A percentile compares a stretch with the other conserved stretches of the same genome.
phyloP scores from a whole-genome alignment of 768 basidiomycete species.

The Auricularia auricula-judae region DNA sequence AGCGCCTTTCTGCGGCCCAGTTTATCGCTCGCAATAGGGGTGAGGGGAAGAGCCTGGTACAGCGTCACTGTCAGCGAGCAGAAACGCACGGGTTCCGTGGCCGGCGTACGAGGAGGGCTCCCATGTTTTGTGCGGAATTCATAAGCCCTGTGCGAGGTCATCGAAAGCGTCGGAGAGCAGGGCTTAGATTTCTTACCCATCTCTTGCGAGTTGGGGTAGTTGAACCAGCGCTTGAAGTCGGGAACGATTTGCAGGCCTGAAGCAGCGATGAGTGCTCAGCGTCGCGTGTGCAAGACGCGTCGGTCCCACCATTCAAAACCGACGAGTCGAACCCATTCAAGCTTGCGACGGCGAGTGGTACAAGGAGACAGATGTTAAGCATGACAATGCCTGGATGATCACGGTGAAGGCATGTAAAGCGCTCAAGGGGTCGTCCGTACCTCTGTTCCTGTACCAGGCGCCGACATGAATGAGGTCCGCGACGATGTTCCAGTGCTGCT shows the following conservation, averaged over 20 bases:
- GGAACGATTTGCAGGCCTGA: conserved; percentile 58
- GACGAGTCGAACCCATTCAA: conserved; percentile 63
- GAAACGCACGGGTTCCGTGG: not conserved
- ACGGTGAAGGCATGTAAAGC: not conserved
- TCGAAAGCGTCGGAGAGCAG: not conserved
- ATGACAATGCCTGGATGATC: conserved; percentile 36
- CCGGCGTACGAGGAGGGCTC: conserved; percentile 34
- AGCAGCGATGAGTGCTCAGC: not conserved
- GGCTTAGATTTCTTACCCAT: conserved; percentile 27
- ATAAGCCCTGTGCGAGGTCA: conserved; percentile 35
- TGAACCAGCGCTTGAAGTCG: conserved; percentile 48
- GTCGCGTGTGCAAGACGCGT: not conserved
- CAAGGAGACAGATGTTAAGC: conserved; percentile 45
- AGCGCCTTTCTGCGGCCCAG: conserved; percentile 51
- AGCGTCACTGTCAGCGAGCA: not conserved
- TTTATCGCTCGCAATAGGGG: conserved; percentile 48
- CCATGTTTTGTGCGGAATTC: conserved; percentile 54
- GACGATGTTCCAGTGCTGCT: conserved; percentile 15
- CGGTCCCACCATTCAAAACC: conserved; percentile 39
- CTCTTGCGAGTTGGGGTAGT: conserved; percentile 37
- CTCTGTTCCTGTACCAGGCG: conserved; percentile 51
- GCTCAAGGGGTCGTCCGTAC: conserved; percentile 20
- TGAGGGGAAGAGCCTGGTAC: conserved; percentile 44
- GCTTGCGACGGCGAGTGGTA: conserved; percentile 54
- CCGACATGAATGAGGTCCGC: conserved; percentile 50